Conservation (phyloP, 2,329 filamentous ascomycete genomes). For the Penicillium sp. region DNA sequence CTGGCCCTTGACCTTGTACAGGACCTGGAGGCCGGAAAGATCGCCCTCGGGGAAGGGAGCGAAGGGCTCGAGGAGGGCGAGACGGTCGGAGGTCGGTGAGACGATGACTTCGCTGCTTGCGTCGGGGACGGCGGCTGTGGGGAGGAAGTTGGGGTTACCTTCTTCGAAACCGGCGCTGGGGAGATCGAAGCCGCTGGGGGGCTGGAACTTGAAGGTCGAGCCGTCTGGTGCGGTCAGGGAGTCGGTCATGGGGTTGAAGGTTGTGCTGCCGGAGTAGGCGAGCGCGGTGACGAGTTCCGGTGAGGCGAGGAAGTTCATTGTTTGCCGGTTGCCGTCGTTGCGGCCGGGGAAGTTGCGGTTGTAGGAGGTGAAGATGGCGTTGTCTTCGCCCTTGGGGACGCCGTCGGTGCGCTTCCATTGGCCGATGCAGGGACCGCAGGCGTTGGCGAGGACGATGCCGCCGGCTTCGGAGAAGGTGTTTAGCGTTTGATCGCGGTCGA, state of each 20-base stretch:
- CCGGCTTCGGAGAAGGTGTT: slow-evolving; percentile 82
- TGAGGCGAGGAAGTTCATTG: slow-evolving; percentile 98
- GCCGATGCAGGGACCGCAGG: slow-evolving; percentile 80
- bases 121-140: slow-evolving; percentile 70
- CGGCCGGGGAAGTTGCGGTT: slow-evolving; percentile 98
- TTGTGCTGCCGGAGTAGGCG: slow-evolving; percentile 86
- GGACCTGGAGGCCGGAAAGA: slow-evolving; percentile 73
- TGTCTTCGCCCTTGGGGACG: slow-evolving; percentile 77
- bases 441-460: slow-evolving; percentile 87
- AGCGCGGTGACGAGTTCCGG: slow-evolving; percentile 97
- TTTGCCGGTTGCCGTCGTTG: slow-evolving; percentile 93
- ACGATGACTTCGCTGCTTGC: slow-evolving; percentile 71
- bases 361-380: slow-evolving; percentile 95
- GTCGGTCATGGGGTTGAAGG: slow-evolving; percentile 95
- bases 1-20: slow-evolving; percentile 96
- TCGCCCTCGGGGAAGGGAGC: slow-evolving; percentile 75
- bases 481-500: slow-evolving; percentile 85
- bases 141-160: slow-evolving; percentile 72
- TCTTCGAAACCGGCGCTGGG: slow-evolving; percentile 74
- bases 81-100: slow-evolving; percentile 80
- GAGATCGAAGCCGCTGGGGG: slow-evolving; percentile 63
- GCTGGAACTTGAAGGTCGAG: slow-evolving; percentile 77
- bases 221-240: slow-evolving; percentile 76
- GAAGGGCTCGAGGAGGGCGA: slow-evolving; percentile 90
- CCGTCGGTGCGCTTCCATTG: slow-evolving; percentile 94